phyloP scores from a whole-genome alignment of 2,329 filamentous ascomycete genomes.

The Pezicula neosporulosa region DNA sequence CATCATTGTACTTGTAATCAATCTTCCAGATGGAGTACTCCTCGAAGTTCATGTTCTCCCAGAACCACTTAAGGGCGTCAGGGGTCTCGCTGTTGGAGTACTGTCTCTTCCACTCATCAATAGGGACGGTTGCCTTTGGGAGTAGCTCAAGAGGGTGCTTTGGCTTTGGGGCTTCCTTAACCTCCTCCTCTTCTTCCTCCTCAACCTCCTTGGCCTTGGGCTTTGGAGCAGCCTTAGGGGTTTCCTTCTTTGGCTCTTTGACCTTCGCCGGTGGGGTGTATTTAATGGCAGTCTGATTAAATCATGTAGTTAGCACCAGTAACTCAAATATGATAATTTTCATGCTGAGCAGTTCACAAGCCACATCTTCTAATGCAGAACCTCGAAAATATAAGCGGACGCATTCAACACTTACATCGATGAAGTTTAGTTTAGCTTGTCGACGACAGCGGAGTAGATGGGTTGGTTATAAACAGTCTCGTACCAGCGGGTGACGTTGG shows the following conservation, averaged over 20 bases:
- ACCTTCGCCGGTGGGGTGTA: slow-evolving; percentile 75
- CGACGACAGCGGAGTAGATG: slow-evolving; percentile 78
- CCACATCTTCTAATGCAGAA: no score
- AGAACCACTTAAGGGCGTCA: slow-evolving; percentile 93
- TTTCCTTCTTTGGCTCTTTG: slow-evolving; percentile 66
- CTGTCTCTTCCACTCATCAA: slow-evolving; percentile 98
- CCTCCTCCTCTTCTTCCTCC: slow-evolving; percentile 63
- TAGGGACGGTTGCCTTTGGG: slow-evolving; percentile 71
- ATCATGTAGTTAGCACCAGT: slow-evolving; percentile 51
- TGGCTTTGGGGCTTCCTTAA: slow-evolving; percentile 68
- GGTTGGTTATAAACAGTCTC: slow-evolving; percentile 90
- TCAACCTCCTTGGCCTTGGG: slow-evolving; percentile 47
- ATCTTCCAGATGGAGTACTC: slow-evolving; percentile 95
- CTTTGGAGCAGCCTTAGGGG: slow-evolving; percentile 45
- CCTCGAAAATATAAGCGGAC: no score
- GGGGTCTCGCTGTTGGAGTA: slow-evolving; percentile 95
- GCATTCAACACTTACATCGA: slow-evolving; percentile 50
- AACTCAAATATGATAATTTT: slow-evolving; percentile 64
- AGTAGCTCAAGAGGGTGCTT: slow-evolving; percentile 95
- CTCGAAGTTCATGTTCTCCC: slow-evolving; percentile 89
- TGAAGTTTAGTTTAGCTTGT: slow-evolving; percentile 69
- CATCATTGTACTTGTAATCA: slow-evolving; percentile 99
- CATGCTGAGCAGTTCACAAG: no score
- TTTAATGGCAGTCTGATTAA: slow-evolving; percentile 54
- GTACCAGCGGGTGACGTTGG: slow-evolving; percentile 90